Percentiles rank a stretch among this genome's conserved stretches.
These are phyloP conservation scores for Termitomyces sp. DNA, from an alignment of 768 basidiomycete genomes.

Conservation along the genomic window DNA sequence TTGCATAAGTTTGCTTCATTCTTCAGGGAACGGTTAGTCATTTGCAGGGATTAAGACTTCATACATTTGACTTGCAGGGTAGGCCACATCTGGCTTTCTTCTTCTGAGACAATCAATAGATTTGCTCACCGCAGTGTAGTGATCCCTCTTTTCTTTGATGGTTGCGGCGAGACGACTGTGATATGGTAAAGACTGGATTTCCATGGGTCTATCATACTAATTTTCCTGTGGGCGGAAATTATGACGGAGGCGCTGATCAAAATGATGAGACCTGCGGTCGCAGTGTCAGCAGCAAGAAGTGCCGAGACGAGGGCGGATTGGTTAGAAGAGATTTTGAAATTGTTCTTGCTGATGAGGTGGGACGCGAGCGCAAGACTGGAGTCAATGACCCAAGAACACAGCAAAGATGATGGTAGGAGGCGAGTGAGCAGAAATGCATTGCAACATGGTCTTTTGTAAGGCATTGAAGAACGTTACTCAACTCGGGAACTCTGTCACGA, in stretches of 20 bases:
- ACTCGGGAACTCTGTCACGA: constrained; percentile 34
- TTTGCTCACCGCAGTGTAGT: constrained; percentile 27
- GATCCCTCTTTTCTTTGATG: constrained; percentile 23
- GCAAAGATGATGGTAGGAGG: not conserved
- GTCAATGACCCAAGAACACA: constrained; percentile 27
- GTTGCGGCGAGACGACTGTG: constrained; percentile 35
- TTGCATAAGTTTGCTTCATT: constrained; percentile 45
- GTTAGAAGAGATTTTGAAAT: constrained; percentile 26
- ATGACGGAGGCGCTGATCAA: constrained; percentile 32
- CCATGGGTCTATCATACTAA: constrained; percentile 41
- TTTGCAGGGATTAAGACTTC: not conserved
- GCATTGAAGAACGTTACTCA: constrained; percentile 33
- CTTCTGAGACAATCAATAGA: constrained; percentile 30
- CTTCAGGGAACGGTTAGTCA: constrained; percentile 15
- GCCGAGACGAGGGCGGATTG: constrained; percentile 28
- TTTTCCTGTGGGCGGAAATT: constrained; percentile 26
- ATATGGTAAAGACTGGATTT: constrained; percentile 39
- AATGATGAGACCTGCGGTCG: constrained; percentile 34
- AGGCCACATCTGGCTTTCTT: constrained; percentile 40
- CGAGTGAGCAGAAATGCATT: constrained; percentile 18
- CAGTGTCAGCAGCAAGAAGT: constrained; percentile 27
- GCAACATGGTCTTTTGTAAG: constrained; percentile 16
- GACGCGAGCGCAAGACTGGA: constrained; percentile 36
- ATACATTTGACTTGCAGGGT: constrained; percentile 26
- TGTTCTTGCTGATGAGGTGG: constrained; percentile 33